Evolutionary conservation across 2,329 filamentous ascomycete genomes (phyloP).

Genomic region (Penicillium digitatum): DNA sequence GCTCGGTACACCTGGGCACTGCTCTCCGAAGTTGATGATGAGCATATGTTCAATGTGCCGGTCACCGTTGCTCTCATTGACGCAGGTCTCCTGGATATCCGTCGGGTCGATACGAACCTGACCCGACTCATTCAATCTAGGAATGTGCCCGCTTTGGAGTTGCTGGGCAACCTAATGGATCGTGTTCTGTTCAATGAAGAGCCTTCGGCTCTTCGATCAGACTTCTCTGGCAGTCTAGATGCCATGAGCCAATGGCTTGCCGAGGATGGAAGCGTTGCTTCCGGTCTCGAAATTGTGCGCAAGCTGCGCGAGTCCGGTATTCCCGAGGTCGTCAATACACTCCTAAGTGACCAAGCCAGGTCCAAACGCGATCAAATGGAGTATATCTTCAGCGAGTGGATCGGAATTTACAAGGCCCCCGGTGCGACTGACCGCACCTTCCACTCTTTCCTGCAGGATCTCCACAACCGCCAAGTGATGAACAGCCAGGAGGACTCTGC

Average conservation of each 20-base stretch:
- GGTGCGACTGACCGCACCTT: slow-evolving; percentile 68
- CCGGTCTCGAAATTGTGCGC: slow-evolving; percentile 67
- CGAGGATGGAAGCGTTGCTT: slow-evolving; percentile 63
- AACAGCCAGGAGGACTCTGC: slow-evolving; percentile 71
- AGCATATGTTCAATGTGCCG: slow-evolving; percentile 59
- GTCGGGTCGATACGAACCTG: slow-evolving; percentile 66
- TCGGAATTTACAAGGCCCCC: slow-evolving; percentile 73
- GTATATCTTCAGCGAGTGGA: slow-evolving; percentile 96
- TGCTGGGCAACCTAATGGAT: slow-evolving; percentile 76
- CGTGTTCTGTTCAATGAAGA: slow-evolving; percentile 73
- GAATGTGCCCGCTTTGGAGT: slow-evolving; percentile 68
- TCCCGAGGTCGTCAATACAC: slow-evolving; percentile 52
- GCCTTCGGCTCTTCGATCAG: slow-evolving; percentile 73
- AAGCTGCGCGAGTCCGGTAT: slow-evolving; percentile 56
- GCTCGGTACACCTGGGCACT: slow-evolving; percentile 50
- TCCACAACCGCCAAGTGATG: slow-evolving; percentile 71
- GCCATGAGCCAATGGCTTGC: slow-evolving; percentile 76
- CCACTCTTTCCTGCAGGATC: slow-evolving; percentile 75
- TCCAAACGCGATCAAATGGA: slow-evolving; percentile 78
- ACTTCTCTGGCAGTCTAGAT: slow-evolving; percentile 79
- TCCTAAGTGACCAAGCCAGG: slow-evolving; percentile 54
- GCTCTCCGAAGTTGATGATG: slow-evolving; percentile 53
- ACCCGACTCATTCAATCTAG: slow-evolving; percentile 68
- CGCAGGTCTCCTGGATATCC: slow-evolving; percentile 58
- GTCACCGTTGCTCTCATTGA: slow-evolving; percentile 60